Evolutionary conservation across 306 rosid genomes (phyloP), one percentile per base, ranked within the genome.

Genomic region (Cicer judaicum): DNA sequence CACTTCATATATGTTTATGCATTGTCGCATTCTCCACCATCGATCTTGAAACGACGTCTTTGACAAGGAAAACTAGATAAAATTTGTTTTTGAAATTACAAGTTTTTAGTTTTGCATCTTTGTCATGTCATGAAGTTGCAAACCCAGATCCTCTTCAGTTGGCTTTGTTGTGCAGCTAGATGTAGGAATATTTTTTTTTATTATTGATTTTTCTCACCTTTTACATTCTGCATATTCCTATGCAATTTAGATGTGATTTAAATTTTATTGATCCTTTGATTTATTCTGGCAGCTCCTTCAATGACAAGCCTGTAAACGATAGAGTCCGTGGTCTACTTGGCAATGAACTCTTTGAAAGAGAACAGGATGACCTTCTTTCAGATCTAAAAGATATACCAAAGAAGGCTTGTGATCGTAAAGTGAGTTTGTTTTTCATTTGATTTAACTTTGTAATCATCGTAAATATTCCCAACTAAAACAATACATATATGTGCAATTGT

Each of bases 321-420:
- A 83, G 78, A 74, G 75, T 80, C 0, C 57, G 72, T 7, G 95
- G 95, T 82, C 91, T 88, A 15, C 79, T 94, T 54, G 99, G 97
- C 38, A 86, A 81, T 78, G 97, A 94, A 64, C 93, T 94, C 54
- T 94, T 94, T n/a, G 91, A 85, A 49, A 94, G 77, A 74, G 99
- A 94, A 85, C 99, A 94, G 49, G 96, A 92, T 8, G 90, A 92
- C 70, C 99, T 94, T 86, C 97, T 94, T 59, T 62, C 85, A 61
- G 99, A 89, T 84, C 80, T 94, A 10, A 94, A 92, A 85, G 97
- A 94, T 81, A 84, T 94, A 74, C 99, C 96, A 53, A 94, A 90
- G 87, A 94, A 89, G 70, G 90, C 99, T 11, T 94, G 99, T 71
- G 99, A 94, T 83, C 88, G 98, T 19, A 85, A 85, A 70, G 99